Percentiles rank a stretch among this genome's conserved stretches.
These are phyloP conservation scores for Colletotrichum sp. DNA, from an alignment of 2,329 filamentous ascomycete genomes.

Conservation along the genomic window DNA sequence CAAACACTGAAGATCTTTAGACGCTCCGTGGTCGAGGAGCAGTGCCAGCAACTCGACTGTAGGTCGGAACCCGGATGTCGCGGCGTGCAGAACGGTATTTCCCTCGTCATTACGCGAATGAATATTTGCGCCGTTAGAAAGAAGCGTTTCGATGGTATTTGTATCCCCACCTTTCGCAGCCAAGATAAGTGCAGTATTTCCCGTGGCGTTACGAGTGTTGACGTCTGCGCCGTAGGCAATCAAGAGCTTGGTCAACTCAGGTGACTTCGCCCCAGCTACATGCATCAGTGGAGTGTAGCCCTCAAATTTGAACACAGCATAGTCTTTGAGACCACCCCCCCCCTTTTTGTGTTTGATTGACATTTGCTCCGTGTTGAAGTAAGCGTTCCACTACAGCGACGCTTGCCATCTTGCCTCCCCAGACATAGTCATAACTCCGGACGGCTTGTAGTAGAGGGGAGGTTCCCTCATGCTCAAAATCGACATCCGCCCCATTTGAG, in stretches of 20 bases:
- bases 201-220: not conserved
- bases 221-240: not conserved
- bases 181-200: not conserved
- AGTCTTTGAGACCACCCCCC: not conserved
- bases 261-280: not conserved
- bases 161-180: not conserved
- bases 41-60: not conserved
- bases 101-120: not conserved
- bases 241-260: not conserved
- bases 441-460: not conserved
- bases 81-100: not conserved
- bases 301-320: not conserved
- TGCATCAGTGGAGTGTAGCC: not conserved
- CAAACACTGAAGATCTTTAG: not conserved
- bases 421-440: not conserved
- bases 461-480: not conserved
- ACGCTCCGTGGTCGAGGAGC: not conserved
- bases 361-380: not conserved
- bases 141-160: not conserved
- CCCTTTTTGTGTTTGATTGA: not conserved
- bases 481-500: not conserved
- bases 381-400: not conserved
- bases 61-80: not conserved
- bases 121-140: not conserved
- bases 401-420: not conserved